These are phyloP conservation scores for Aphanomyces invadans DNA, from an alignment of 352 stramenopile species.

Conservation along the genomic window DNA sequence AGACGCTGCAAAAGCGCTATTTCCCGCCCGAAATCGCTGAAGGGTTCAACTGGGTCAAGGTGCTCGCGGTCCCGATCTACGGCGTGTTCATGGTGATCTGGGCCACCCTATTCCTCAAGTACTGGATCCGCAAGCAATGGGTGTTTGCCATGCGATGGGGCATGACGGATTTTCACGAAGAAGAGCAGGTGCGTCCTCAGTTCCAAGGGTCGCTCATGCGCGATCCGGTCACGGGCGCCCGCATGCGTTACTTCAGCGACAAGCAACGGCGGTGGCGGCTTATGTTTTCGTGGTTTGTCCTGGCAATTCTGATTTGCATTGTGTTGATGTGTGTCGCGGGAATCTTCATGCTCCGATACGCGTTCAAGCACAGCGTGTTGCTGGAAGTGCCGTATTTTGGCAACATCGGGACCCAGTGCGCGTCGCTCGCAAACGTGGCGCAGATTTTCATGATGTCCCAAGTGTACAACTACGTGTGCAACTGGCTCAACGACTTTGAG, in stretches of 20 bases:
- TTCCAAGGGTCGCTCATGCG: constrained; percentile 72
- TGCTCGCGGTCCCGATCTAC: constrained; percentile 66
- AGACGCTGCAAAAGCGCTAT: constrained; percentile 30
- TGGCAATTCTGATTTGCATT: constrained; percentile 69
- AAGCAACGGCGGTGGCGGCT: constrained; percentile 66
- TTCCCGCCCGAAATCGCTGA: constrained; percentile 30
- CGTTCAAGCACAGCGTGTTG: constrained; percentile 56
- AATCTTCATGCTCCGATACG: constrained; percentile 72
- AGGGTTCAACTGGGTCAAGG: constrained; percentile 40
- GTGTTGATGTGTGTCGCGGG: constrained; percentile 63
- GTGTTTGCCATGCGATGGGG: constrained; percentile 80
- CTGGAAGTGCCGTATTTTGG: constrained; percentile 49
- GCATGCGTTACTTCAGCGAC: constrained; percentile 61
- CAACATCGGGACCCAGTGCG: constrained; percentile 66
- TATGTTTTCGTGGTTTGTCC: constrained; percentile 70
- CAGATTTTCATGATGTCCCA: constrained; percentile 89
- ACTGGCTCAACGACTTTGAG: constrained; percentile 87
- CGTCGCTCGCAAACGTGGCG: constrained; percentile 62
- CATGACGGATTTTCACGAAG: constrained; percentile 65
- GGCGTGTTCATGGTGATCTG: constrained; percentile 87
- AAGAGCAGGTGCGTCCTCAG: constrained; percentile 61
- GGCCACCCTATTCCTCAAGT: constrained; percentile 85
- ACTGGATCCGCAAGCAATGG: constrained; percentile 84
- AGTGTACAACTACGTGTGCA: constrained; percentile 86
- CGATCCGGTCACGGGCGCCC: constrained; percentile 64